Evolutionary conservation across 2,329 filamentous ascomycete genomes (phyloP).

Genomic region (Teratosphaeriaceae sp.): DNA sequence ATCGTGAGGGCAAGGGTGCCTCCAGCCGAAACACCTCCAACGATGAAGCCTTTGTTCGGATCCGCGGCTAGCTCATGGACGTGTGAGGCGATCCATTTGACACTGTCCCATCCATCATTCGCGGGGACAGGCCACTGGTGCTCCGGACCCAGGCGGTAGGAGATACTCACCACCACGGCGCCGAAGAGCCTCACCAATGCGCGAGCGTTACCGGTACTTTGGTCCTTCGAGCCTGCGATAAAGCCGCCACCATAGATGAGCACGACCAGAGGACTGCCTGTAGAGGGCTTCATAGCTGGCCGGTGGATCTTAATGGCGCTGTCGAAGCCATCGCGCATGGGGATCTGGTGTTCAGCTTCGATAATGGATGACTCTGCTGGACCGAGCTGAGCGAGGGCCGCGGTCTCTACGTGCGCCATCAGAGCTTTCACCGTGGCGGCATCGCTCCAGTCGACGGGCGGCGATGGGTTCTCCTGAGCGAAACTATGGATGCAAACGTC

Average conservation of each 20-base stretch:
- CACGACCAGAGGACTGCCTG: slow-evolving; percentile 20
- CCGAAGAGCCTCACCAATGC: slow-evolving; percentile 26
- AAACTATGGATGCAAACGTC: too few relatives aligned
- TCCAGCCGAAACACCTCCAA: slow-evolving; percentile 45
- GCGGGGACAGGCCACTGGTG: slow-evolving; percentile 39
- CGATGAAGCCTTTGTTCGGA: slow-evolving; percentile 40
- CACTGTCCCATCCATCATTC: slow-evolving; percentile 40
- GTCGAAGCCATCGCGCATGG: slow-evolving; percentile 28
- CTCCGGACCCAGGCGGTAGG: slow-evolving; percentile 43
- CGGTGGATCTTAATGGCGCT: slow-evolving; percentile 30
- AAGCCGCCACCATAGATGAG: slow-evolving; percentile 25
- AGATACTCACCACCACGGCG: slow-evolving; percentile 37
- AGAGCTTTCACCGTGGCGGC: background rate
- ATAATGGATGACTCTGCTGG: slow-evolving; percentile 12
- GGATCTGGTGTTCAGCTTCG: slow-evolving; percentile 33
- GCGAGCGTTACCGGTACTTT: slow-evolving; percentile 18
- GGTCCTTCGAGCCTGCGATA: slow-evolving; percentile 19
- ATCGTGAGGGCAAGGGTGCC: slow-evolving; percentile 35
- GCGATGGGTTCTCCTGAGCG: slow-evolving; percentile 6
- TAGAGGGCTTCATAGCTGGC: slow-evolving; percentile 14
- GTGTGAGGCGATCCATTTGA: slow-evolving; percentile 39
- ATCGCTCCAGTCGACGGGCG: slow-evolving; percentile 8
- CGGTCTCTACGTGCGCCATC: slow-evolving; percentile 4
- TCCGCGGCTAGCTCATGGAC: slow-evolving; percentile 35
- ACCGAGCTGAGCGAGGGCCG: slow-evolving; percentile 9